Percentiles rank a stretch among this genome's conserved stretches.
Conservation (phyloP, 2,329 filamentous ascomycete genomes). For the Aspergillus viridinutans region DNA sequence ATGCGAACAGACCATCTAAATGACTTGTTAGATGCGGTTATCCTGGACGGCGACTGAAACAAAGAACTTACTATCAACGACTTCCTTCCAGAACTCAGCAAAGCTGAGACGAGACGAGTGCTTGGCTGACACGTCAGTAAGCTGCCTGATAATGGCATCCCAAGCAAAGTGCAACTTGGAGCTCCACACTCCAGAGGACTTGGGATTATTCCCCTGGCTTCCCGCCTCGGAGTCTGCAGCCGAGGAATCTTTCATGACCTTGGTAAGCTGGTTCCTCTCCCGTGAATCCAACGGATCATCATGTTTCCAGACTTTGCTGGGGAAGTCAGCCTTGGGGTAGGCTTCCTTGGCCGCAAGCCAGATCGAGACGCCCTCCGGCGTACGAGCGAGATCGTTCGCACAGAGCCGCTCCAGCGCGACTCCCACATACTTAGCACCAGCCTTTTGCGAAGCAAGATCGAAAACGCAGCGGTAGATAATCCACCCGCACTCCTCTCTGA, state of each 20-base stretch:
- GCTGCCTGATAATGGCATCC: constrained; percentile 64
- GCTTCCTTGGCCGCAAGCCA: constrained; percentile 69
- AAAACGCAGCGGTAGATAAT: constrained; percentile 70
- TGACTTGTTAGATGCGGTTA: constrained; percentile 18
- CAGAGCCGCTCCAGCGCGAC: constrained; percentile 60
- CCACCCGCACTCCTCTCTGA: constrained; percentile 82
- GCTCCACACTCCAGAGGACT: constrained; percentile 66
- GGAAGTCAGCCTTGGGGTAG: constrained; percentile 62
- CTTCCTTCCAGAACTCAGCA: constrained; percentile 76
- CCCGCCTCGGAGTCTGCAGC: constrained; percentile 25
- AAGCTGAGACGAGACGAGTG: constrained; percentile 49
- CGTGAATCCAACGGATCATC: constrained; percentile 68
- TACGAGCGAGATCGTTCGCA: constrained; percentile 66
- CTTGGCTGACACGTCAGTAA: constrained; percentile 30
- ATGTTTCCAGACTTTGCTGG: constrained; percentile 67
- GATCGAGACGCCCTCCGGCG: constrained; percentile 82
- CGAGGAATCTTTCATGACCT: constrained; percentile 68
- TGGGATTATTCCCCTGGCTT: constrained; percentile 25
- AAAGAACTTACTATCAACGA: constrained; percentile 69
- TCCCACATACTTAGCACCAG: constrained; percentile 50
- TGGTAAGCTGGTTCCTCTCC: constrained; percentile 65
- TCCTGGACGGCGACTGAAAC: not conserved
- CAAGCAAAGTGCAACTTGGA: constrained; percentile 83
- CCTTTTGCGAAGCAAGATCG: constrained; percentile 43
- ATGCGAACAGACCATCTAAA: constrained; percentile 75